These are phyloP conservation scores for Silene coronaria DNA, from an alignment of 179 eudicot species.

Conservation along the genomic window DNA sequence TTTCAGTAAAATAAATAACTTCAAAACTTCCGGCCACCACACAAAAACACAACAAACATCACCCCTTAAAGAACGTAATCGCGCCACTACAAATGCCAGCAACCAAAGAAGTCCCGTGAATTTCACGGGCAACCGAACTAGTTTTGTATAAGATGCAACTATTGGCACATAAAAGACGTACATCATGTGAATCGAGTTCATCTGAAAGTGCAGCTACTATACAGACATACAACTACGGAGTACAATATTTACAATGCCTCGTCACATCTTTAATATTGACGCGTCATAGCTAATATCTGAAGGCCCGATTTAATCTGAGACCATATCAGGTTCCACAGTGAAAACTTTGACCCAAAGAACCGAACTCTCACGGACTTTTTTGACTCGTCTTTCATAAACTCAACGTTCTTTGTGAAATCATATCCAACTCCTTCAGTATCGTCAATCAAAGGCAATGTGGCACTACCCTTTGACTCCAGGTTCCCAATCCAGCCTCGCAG, in stretches of 20 bases:
- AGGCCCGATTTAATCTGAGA: conserved; percentile 40
- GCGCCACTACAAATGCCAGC: too few species aligned
- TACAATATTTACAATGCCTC: not conserved
- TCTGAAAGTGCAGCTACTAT: conserved; percentile 9
- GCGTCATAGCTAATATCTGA: conserved; percentile 28
- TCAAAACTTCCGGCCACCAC: too few species aligned
- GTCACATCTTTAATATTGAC: conserved; percentile 21
- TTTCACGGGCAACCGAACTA: too few species aligned
- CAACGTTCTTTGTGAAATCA: conserved; percentile 53
- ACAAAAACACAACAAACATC: too few species aligned
- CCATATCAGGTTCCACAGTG: conserved; percentile 58
- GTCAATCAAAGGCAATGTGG: conserved; percentile 63
- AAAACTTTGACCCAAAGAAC: conserved; percentile 50
- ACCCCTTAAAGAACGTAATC: too few species aligned
- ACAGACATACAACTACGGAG: not conserved
- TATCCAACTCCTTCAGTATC: conserved; percentile 27
- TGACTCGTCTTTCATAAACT: conserved; percentile 59
- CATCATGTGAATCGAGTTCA: not conserved
- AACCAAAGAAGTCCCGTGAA: too few species aligned
- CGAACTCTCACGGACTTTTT: conserved; percentile 53
- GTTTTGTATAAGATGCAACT: not conserved
- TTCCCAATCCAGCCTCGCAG: conserved; percentile 80
- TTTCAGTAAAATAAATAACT: too few species aligned
- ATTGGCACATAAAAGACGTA: not conserved
- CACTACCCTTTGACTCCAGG: conserved; percentile 55